Evolutionary conservation across 768 basidiomycete species (phyloP).

Genomic region (Xerocomellus chrysenteron): DNA sequence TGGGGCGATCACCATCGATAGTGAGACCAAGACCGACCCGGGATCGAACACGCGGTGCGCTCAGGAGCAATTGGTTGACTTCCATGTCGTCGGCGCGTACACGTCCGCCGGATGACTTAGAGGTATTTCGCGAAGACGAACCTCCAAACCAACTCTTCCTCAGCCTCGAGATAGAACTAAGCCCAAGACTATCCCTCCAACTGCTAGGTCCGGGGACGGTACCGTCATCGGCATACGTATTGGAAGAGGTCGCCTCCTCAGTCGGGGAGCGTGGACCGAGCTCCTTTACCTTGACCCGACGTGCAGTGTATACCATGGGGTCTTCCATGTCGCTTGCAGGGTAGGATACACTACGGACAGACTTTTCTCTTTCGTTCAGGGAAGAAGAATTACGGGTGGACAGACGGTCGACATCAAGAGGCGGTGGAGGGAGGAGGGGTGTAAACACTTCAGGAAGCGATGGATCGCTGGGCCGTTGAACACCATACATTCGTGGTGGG

Average conservation of each 20-base stretch:
- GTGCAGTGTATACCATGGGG: slow-evolving; percentile 34
- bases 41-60: slow-evolving; percentile 20
- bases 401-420: slow-evolving; percentile 34
- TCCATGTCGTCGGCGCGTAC: slow-evolving; percentile 46
- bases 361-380: slow-evolving; percentile 35
- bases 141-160: slow-evolving; percentile 60
- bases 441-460: slow-evolving; percentile 29
- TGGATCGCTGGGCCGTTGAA: slow-evolving; percentile 22
- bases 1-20: slow-evolving; percentile 48
- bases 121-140: slow-evolving; percentile 31
- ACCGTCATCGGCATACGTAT: slow-evolving; percentile 11
- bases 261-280: slow-evolving; percentile 26
- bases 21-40: slow-evolving; percentile 38
- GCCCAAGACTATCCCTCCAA: slow-evolving; percentile 41
- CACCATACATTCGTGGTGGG: slow-evolving; percentile 31
- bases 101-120: slow-evolving; percentile 28
- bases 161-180: slow-evolving; percentile 49
- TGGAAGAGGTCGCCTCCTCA: slow-evolving; percentile 17
- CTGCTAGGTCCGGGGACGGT: slow-evolving; percentile 29
- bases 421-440: slow-evolving; percentile 41
- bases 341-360: slow-evolving; percentile 32
- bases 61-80: slow-evolving; percentile 40
- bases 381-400: slow-evolving; percentile 25
- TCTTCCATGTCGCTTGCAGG: slow-evolving; percentile 34
- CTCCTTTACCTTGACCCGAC: slow-evolving; percentile 41